These are phyloP conservation scores for Coemansia sp. DNA, from an alignment of 192 early-diverging fungal genomes.

Conservation along the genomic window DNA sequence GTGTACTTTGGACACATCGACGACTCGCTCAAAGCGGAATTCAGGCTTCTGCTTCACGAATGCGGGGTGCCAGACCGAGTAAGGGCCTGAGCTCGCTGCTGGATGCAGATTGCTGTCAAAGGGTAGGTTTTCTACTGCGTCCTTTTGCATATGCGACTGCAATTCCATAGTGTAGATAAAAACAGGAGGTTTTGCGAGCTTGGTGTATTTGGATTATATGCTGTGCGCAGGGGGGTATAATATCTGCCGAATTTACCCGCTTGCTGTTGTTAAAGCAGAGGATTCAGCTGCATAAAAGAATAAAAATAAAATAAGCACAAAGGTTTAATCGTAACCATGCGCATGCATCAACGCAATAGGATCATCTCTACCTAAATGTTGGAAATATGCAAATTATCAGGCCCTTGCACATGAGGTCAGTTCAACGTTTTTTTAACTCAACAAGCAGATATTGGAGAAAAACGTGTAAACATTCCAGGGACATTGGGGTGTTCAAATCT, in stretches of 20 bases:
- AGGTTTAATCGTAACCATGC: not conserved
- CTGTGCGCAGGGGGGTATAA: too few relatives aligned
- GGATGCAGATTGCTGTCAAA: constrained; percentile 19
- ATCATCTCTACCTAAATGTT: not conserved
- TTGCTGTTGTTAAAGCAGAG: too few relatives aligned
- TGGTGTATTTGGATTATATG: too few relatives aligned
- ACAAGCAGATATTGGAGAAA: too few relatives aligned
- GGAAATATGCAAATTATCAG: not conserved
- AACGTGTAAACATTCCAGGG: too few relatives aligned
- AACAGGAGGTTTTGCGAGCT: too few relatives aligned
- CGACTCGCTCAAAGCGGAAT: not conserved
- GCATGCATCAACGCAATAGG: not conserved
- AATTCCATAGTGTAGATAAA: not conserved
- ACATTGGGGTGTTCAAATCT: not conserved
- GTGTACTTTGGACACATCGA: constrained; percentile 32
- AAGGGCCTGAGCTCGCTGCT: constrained; percentile 24
- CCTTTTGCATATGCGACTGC: not conserved
- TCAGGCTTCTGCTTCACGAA: not conserved
- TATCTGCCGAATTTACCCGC: too few relatives aligned
- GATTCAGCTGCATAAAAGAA: too few relatives aligned
- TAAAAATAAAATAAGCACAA: too few relatives aligned
- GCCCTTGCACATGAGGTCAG: not conserved
- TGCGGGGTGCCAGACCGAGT: constrained; percentile 23
- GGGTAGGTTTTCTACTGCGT: not conserved
- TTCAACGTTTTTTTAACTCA: not conserved